Percentiles rank a stretch among this genome's conserved stretches.
Conservation (phyloP, 352 stramenopile species). For the Phytophthora nicotianae region DNA sequence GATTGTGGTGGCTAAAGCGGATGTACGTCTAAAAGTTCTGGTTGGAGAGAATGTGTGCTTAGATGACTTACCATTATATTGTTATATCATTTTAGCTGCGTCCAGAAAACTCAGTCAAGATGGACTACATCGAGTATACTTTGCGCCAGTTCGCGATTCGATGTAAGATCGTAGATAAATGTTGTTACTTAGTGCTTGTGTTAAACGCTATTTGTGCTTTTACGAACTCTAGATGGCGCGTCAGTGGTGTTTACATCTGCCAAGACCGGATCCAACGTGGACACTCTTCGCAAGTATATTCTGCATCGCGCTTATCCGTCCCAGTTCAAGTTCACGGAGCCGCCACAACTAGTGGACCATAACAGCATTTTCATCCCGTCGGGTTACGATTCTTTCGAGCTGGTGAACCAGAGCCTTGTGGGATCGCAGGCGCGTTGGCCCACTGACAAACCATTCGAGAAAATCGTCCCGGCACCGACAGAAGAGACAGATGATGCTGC, state of each 20-base stretch:
- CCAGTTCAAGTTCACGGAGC: constrained; percentile 71
- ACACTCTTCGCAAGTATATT: constrained; percentile 76
- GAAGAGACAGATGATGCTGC: constrained; percentile 42
- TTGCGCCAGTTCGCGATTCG: constrained; percentile 80
- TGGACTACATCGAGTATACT: constrained; percentile 86
- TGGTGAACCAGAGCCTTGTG: constrained; percentile 79
- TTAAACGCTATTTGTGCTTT: constrained; percentile 15
- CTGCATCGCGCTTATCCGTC: constrained; percentile 70
- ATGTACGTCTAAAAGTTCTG: constrained; percentile 45
- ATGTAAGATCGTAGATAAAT: constrained; percentile 44
- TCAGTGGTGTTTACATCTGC: constrained; percentile 83
- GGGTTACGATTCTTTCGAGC: constrained; percentile 77
- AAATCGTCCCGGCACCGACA: constrained; percentile 70
- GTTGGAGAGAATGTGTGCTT: not conserved
- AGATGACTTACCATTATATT: constrained; percentile 1
- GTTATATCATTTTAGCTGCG: constrained; percentile 44
- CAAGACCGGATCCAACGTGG: constrained; percentile 78
- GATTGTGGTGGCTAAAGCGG: constrained; percentile 75
- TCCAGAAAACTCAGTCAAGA: constrained; percentile 82
- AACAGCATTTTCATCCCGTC: constrained; percentile 75
- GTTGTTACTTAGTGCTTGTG: not conserved
- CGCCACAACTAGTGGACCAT: constrained; percentile 78
- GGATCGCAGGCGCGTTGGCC: constrained; percentile 79
- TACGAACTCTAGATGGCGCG: constrained; percentile 55
- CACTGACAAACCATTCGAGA: constrained; percentile 80